Evolutionary conservation across 2,329 filamentous ascomycete species (phyloP).

Genomic region (Pseudocercospora cruenta): DNA sequence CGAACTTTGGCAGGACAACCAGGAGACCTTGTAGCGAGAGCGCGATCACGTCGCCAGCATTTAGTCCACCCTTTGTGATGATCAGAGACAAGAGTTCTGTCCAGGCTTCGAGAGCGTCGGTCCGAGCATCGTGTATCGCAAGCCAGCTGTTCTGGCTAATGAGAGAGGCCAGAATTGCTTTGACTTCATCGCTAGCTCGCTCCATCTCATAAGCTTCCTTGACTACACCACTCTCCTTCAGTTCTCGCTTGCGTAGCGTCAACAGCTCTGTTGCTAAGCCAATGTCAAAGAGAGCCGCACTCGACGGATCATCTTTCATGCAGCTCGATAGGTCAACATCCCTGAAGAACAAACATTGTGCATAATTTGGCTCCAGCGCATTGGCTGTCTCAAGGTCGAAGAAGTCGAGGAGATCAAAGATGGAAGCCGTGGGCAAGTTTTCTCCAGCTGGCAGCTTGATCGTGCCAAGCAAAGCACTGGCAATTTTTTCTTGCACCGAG

Average conservation of each 20-base stretch:
- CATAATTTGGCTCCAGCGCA: constrained; percentile 50
- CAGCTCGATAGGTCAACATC: constrained; percentile 71
- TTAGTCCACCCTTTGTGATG: constrained; percentile 79
- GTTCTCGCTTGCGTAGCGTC: constrained; percentile 67
- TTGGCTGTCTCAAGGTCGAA: constrained; percentile 65
- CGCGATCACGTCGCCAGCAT: constrained; percentile 73
- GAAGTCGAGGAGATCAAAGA: constrained; percentile 95
- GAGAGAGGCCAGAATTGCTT: constrained; percentile 63
- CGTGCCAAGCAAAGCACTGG: constrained; percentile 74
- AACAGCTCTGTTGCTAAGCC: constrained; percentile 75
- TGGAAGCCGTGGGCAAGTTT: constrained; percentile 68
- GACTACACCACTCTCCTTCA: constrained; percentile 49
- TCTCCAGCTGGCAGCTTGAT: constrained; percentile 69
- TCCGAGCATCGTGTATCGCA: constrained; percentile 59
- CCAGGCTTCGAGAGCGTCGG: constrained; percentile 79
- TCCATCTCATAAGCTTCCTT: constrained; percentile 39
- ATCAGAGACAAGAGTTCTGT: constrained; percentile 81
- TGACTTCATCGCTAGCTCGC: constrained; percentile 61
- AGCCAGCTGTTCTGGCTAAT: constrained; percentile 65
- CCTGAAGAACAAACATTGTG: constrained; percentile 60
- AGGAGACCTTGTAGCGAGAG: constrained; percentile 88
- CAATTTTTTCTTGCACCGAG: constrained; percentile 58
- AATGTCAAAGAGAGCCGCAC: constrained; percentile 66
- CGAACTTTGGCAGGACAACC: constrained; percentile 83
- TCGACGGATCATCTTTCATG: constrained; percentile 62